These are phyloP conservation scores for Apophysomyces trapeziformis DNA, from an alignment of 371 early-diverging fungal genomes.

Conservation along the genomic window DNA sequence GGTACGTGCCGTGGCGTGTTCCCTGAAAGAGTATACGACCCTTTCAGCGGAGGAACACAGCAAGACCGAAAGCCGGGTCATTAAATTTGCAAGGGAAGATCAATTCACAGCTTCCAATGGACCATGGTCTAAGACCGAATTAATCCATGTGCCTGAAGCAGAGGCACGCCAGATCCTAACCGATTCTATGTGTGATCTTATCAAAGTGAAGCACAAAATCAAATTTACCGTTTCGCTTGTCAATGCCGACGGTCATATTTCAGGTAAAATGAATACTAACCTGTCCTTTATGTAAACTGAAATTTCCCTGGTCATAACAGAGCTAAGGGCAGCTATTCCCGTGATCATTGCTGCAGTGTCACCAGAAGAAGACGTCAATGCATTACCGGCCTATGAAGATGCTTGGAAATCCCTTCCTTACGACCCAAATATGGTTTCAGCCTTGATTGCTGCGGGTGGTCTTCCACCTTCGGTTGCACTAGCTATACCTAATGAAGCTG, in stretches of 20 bases:
- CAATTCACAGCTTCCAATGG: slow-evolving; percentile 18
- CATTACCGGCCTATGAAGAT: slow-evolving; percentile 53
- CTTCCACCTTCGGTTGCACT: slow-evolving; percentile 44
- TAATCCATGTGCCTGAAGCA: slow-evolving; percentile 30
- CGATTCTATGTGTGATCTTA: slow-evolving; percentile 38
- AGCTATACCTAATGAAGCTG: slow-evolving; percentile 84
- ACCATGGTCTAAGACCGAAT: slow-evolving; percentile 27
- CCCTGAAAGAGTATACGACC: slow-evolving; percentile 47
- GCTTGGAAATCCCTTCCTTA: slow-evolving; percentile 54
- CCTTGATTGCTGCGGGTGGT: slow-evolving; percentile 36
- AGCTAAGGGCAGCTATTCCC: slow-evolving; percentile 51
- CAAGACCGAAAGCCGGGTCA: slow-evolving; percentile 38
- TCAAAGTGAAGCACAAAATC: slow-evolving; percentile 49
- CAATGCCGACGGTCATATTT: slow-evolving; percentile 55
- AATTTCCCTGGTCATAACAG: slow-evolving; percentile 33
- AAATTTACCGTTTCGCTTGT: slow-evolving; percentile 46
- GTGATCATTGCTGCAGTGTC: slow-evolving; percentile 40
- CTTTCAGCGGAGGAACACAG: slow-evolving; percentile 32
- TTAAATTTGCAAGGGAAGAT: slow-evolving; percentile 38
- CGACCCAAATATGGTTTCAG: slow-evolving; percentile 35
- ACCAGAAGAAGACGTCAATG: slow-evolving; percentile 44
- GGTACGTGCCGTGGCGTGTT: slow-evolving; percentile 36
- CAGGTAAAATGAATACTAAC: slow-evolving; percentile 31
- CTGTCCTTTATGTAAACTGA: neutral
- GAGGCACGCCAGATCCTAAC: slow-evolving; percentile 32